Conservation (phyloP, 352 stramenopile genomes). For the Halophytophthora polymorphica region DNA sequence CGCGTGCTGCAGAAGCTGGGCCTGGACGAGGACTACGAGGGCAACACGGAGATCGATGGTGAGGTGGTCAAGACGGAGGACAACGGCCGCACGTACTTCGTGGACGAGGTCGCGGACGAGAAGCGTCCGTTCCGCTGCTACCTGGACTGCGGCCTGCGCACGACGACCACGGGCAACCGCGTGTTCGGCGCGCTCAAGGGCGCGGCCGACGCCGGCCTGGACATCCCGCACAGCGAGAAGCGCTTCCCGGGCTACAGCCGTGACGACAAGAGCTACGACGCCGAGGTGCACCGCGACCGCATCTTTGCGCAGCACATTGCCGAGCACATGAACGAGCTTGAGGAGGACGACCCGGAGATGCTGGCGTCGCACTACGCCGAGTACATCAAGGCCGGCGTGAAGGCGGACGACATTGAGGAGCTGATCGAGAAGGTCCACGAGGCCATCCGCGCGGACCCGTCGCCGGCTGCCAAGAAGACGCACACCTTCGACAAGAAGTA, state of each 20-base stretch:
- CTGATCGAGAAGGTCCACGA: slow-evolving; percentile 95
- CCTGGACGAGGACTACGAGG: slow-evolving; percentile 97
- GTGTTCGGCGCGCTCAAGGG: slow-evolving; percentile 99
- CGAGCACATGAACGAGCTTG: slow-evolving; percentile 99
- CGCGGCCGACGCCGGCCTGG: slow-evolving; percentile 96
- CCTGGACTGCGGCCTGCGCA: slow-evolving; percentile 96
- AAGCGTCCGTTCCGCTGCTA: slow-evolving; percentile 98
- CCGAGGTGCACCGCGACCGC: slow-evolving; percentile 95
- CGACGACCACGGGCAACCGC: slow-evolving; percentile 97
- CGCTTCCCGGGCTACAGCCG: slow-evolving; percentile 99
- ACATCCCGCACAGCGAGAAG: slow-evolving; percentile 99
- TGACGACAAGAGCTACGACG: slow-evolving; percentile 98
- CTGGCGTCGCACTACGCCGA: slow-evolving; percentile 96
- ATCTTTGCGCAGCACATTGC: slow-evolving; percentile 98
- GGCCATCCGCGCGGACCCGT: slow-evolving; percentile 97
- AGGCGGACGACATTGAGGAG: slow-evolving; percentile 91
- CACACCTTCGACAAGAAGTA: slow-evolving; percentile 93
- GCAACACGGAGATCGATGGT: slow-evolving; percentile 95
- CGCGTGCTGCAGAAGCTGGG: slow-evolving; percentile 97
- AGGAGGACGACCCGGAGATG: slow-evolving; percentile 99
- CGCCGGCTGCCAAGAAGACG: slow-evolving; percentile 89
- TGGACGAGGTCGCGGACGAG: slow-evolving; percentile 98
- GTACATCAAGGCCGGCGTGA: slow-evolving; percentile 93
- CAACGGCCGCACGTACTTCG: slow-evolving; percentile 98
- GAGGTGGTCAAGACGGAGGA: slow-evolving; percentile 94